Percentiles rank a stretch among this genome's conserved stretches.
These are phyloP conservation scores for Nigrospora oryzae DNA, from an alignment of 2,329 filamentous ascomycete species.

Conservation along the genomic window DNA sequence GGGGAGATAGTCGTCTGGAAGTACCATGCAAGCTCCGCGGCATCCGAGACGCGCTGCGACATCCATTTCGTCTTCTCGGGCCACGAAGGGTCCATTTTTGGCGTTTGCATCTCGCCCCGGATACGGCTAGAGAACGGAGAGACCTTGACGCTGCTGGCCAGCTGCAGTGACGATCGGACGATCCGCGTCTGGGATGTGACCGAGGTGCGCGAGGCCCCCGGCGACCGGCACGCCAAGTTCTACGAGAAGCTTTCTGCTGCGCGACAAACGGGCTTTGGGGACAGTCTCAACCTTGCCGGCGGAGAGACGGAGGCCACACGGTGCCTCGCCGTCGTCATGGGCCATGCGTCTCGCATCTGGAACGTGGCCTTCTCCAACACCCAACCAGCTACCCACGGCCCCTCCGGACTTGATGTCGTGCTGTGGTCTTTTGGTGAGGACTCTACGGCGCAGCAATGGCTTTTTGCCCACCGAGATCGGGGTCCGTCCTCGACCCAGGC, in stretches of 20 bases:
- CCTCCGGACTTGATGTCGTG: conserved; percentile 31
- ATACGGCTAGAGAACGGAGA: conserved; percentile 28
- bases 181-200: conserved; percentile 83
- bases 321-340: conserved; percentile 68
- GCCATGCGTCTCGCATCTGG: conserved; percentile 87
- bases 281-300: conserved; percentile 19
- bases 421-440: conserved; percentile 83
- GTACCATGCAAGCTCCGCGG: conserved; percentile 29
- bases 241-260: conserved; percentile 20
- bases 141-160: conserved; percentile 61
- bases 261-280: conserved; percentile 57
- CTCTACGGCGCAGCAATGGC: conserved; percentile 67
- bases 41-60: conserved; percentile 20
- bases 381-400: conserved; percentile 8
- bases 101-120: conserved; percentile 65
- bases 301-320: conserved; percentile 20
- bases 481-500: conserved; percentile 1
- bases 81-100: conserved; percentile 92
- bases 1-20: conserved; percentile 91
- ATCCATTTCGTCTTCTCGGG: conserved; percentile 48
- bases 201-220: conserved; percentile 27
- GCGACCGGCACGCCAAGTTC: conserved; percentile 19
- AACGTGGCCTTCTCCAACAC: conserved; percentile 57
- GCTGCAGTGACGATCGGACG: conserved; percentile 91
- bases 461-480: conserved; percentile 30